Percentiles rank a stretch among this genome's conserved stretches.
These are phyloP conservation scores for Plasmodium yoelii DNA, from an alignment of 169 alveolate genomes.

Conservation along the genomic window DNA sequence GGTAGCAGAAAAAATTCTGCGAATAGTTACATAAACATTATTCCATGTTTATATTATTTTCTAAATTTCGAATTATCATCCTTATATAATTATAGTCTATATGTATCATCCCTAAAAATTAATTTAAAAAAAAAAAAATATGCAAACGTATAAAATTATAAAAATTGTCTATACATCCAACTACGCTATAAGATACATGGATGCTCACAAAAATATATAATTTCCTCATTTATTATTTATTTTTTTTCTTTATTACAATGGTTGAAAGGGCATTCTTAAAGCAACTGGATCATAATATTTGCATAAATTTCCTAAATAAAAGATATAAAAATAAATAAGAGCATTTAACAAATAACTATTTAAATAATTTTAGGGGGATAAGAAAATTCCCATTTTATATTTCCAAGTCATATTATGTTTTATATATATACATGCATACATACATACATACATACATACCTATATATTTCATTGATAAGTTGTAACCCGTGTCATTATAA, in stretches of 20 bases:
- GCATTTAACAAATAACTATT: no score
- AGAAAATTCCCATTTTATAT: background rate
- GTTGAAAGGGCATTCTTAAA: slow-evolving; percentile 63
- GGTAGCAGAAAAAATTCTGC: no score
- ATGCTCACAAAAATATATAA: no score
- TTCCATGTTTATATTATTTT: no score
- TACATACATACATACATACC: slow-evolving; percentile 59
- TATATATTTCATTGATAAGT: slow-evolving; percentile 70
- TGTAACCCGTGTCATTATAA: slow-evolving; percentile 61
- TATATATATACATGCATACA: background rate
- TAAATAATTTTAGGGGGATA: background rate
- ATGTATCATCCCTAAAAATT: slow-evolving; percentile 50
- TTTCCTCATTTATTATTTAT: slow-evolving; percentile 1
- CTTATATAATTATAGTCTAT: slow-evolving; percentile 43
- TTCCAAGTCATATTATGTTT: background rate
- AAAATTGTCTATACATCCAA: no score
- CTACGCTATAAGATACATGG: no score
- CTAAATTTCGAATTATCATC: background rate
- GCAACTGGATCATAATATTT: slow-evolving; percentile 75
- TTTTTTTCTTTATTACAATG: slow-evolving; percentile 38
- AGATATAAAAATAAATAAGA: background rate
- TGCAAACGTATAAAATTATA: background rate
- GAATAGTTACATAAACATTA: no score
- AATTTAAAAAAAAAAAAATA: background rate
- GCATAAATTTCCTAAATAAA: slow-evolving; percentile 58